A percentile compares a stretch with the other conserved stretches of the same genome.
Evolutionary conservation across 345 rosid genomes (phyloP).

Genomic region (Eucalyptus curtisii): DNA sequence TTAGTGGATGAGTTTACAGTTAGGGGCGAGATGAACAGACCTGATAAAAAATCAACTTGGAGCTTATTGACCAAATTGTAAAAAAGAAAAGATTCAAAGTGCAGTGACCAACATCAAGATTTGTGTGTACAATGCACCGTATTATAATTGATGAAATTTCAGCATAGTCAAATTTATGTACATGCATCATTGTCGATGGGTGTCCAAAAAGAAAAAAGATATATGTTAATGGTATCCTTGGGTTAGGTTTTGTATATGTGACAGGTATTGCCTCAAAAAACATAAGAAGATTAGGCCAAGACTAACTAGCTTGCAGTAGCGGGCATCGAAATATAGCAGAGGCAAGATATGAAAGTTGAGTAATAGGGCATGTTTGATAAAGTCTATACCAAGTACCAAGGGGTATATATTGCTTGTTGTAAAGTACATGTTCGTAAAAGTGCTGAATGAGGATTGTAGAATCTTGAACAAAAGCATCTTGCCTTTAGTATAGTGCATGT

Average conservation of each 20-base stretch:
- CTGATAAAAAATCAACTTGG: not conserved
- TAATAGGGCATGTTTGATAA: not conserved
- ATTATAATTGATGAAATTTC: not conserved
- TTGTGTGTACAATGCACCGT: not conserved
- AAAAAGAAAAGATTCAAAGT: not conserved
- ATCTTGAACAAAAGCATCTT: slow-evolving; percentile 36
- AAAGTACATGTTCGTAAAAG: not conserved
- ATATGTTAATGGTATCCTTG: not conserved
- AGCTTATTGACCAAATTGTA: not conserved
- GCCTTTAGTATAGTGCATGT: slow-evolving; percentile 5
- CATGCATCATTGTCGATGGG: not conserved
- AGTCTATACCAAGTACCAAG: not conserved
- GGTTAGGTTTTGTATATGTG: not conserved
- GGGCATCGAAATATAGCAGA: not conserved
- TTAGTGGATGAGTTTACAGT: not conserved
- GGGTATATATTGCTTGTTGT: not conserved
- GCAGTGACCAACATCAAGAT: not conserved
- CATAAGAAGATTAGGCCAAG: not conserved
- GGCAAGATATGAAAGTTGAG: not conserved
- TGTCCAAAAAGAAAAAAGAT: not conserved
- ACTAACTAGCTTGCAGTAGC: not conserved
- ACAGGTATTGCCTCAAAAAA: not conserved
- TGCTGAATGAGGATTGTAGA: not conserved
- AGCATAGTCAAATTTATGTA: not conserved
- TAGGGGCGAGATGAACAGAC: not conserved